Conservation (phyloP, 768 basidiomycete genomes). For the Hygrocybe punicea region DNA sequence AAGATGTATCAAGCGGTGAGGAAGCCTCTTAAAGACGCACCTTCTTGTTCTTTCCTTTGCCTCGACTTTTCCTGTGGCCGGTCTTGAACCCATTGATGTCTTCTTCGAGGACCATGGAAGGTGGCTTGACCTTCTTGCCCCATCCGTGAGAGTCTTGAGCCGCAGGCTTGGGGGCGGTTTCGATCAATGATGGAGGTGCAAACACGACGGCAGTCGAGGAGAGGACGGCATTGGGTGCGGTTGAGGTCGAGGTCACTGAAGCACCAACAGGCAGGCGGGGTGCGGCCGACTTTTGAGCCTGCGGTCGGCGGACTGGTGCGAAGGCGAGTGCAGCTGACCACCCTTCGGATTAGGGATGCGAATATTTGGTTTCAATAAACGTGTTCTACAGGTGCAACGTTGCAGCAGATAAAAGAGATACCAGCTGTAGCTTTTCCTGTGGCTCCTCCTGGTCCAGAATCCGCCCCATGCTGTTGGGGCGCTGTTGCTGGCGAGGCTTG, state of each 20-base stretch:
- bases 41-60: slow-evolving; percentile 61
- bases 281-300: slow-evolving; percentile 47
- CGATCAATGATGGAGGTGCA: slow-evolving; percentile 62
- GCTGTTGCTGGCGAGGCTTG: slow-evolving; percentile 15
- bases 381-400: slow-evolving; percentile 46
- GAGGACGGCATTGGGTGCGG: slow-evolving; percentile 29
- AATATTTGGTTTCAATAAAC: slow-evolving; percentile 56
- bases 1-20: not conserved
- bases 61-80: slow-evolving; percentile 53
- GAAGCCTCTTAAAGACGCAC: slow-evolving; percentile 35
- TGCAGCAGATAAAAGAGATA: slow-evolving; percentile 53
- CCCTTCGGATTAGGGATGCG: slow-evolving; percentile 46
- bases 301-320: slow-evolving; percentile 70
- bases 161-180: slow-evolving; percentile 29
- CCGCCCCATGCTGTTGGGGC: slow-evolving; percentile 21
- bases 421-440: slow-evolving; percentile 53
- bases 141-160: slow-evolving; percentile 54
- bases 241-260: slow-evolving; percentile 44
- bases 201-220: slow-evolving; percentile 65
- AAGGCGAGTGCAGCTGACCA: slow-evolving; percentile 91
- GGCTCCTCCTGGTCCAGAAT: slow-evolving; percentile 17
- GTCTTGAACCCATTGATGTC: slow-evolving; percentile 81
- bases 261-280: slow-evolving; percentile 62
- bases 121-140: slow-evolving; percentile 88
- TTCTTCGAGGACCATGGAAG: slow-evolving; percentile 86